Evolutionary conservation across 2,329 filamentous ascomycete genomes (phyloP).

Genomic region (Colletotrichum kahawae): DNA sequence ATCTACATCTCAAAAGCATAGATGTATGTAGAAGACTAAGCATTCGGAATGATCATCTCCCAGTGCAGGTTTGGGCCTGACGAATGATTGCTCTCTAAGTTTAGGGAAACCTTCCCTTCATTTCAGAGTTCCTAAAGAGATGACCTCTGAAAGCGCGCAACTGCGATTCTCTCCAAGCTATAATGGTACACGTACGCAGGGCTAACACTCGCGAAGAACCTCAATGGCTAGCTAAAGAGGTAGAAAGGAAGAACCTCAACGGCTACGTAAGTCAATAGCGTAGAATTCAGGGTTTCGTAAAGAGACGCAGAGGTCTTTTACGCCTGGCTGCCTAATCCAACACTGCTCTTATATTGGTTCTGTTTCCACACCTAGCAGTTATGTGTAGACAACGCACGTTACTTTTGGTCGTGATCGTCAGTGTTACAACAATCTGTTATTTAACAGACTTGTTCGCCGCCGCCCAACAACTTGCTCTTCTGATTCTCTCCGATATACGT

Average conservation of each 20-base stretch:
- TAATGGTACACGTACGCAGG: neutral
- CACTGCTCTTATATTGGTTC: neutral
- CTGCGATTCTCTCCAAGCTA: neutral
- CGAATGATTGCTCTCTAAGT: fast-evolving
- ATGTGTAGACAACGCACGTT: neutral
- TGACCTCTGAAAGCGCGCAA: neutral
- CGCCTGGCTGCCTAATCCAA: neutral
- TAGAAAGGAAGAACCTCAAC: neutral
- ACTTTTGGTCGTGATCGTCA: neutral
- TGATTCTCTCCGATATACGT: neutral
- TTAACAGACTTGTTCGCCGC: neutral
- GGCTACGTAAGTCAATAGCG: neutral
- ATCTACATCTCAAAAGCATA: neutral
- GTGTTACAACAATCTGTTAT: neutral
- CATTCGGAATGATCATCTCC: neutral
- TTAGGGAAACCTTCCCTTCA: neutral
- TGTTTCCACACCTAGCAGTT: neutral
- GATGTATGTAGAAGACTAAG: neutral
- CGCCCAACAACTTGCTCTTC: neutral
- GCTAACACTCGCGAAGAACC: neutral
- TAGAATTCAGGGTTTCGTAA: neutral
- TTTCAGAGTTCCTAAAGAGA: neutral
- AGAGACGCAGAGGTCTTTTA: neutral
- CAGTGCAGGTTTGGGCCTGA: neutral
- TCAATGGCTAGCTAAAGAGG: neutral